Percentiles rank a stretch among this genome's conserved stretches.
Conservation (phyloP, 2,329 filamentous ascomycete genomes). For the Colletotrichum sp. region DNA sequence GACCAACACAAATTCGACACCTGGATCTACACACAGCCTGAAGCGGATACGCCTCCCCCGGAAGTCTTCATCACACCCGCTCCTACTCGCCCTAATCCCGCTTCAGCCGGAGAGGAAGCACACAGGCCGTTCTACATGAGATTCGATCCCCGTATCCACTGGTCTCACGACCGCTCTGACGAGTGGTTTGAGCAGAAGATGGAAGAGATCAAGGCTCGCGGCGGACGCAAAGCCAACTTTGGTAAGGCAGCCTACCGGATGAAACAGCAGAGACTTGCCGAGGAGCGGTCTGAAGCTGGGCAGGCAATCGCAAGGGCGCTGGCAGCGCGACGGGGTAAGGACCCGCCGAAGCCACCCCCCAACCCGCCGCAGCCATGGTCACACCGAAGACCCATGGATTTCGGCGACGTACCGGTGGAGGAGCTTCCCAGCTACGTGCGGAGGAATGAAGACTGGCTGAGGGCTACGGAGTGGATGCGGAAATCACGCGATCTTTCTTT, state of each 20-base stretch:
- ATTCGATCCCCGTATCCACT: slow-evolving; percentile 57
- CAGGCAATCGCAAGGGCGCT: neutral
- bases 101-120: slow-evolving; percentile 21
- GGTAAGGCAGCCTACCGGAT: slow-evolving; percentile 47
- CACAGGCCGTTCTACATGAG: slow-evolving; percentile 42
- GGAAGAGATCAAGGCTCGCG: slow-evolving; percentile 53
- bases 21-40: slow-evolving; percentile 18
- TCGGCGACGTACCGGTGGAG: slow-evolving; percentile 40
- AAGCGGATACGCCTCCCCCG: slow-evolving; percentile 16
- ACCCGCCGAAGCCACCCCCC: neutral
- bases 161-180: slow-evolving; percentile 44
- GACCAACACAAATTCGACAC: slow-evolving; percentile 21
- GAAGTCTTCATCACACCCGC: neutral
- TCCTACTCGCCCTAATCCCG: neutral
- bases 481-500: slow-evolving; percentile 29
- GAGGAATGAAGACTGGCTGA: slow-evolving; percentile 50
- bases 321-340: neutral
- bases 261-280: slow-evolving; percentile 31
- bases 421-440: slow-evolving; percentile 49
- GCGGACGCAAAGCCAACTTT: slow-evolving; percentile 54
- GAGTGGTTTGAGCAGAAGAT: slow-evolving; percentile 54
- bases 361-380: slow-evolving; percentile 32
- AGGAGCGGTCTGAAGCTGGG: slow-evolving; percentile 9
- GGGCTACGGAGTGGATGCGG: slow-evolving; percentile 42
- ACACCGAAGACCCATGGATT: slow-evolving; percentile 34